Evolutionary conservation across 805 yeast genomes (phyloP).

Genomic region (Cyberlindnera euphorbiiphila): DNA sequence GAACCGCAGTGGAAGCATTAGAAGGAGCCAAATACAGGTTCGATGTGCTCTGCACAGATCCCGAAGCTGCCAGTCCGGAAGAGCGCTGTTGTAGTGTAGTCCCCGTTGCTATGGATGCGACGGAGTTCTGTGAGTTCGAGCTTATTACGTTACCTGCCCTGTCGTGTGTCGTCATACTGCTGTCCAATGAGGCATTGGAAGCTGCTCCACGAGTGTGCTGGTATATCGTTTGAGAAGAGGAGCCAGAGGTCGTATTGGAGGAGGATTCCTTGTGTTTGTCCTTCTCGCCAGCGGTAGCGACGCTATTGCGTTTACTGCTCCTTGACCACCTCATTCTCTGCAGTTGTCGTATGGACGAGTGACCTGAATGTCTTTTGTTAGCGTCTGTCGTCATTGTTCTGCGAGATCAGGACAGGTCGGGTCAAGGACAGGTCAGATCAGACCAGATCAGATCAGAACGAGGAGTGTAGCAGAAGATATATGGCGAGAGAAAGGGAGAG

Average conservation of each 20-base stretch:
- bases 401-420: not conserved
- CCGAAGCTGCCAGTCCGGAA: conserved; percentile 1
- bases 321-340: conserved; percentile 31
- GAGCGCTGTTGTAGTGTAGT: no score
- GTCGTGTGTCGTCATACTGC: conserved; percentile 4
- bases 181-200: conserved; percentile 11
- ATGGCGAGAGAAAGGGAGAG: no score
- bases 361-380: conserved; percentile 7
- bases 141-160: conserved; percentile 2
- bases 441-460: no score
- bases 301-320: conserved; percentile 26
- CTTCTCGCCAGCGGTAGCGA: conserved; percentile 16
- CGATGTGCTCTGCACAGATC: conserved; percentile 9
- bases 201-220: conserved; percentile 6
- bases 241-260: no score
- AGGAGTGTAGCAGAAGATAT: no score
- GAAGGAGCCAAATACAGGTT: conserved; percentile 5
- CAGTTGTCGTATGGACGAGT: conserved; percentile 1
- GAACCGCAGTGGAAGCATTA: conserved; percentile 7
- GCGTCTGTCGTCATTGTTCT: conserved; percentile 5
- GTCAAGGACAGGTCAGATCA: no score
- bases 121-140: conserved; percentile 6
- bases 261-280: conserved; percentile 12
- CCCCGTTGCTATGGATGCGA: conserved; percentile 3
- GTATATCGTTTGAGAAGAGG: conserved; percentile 8